Conservation (phyloP, 192 early-diverging fungal genomes). For the Lobosporangium transversale region DNA sequence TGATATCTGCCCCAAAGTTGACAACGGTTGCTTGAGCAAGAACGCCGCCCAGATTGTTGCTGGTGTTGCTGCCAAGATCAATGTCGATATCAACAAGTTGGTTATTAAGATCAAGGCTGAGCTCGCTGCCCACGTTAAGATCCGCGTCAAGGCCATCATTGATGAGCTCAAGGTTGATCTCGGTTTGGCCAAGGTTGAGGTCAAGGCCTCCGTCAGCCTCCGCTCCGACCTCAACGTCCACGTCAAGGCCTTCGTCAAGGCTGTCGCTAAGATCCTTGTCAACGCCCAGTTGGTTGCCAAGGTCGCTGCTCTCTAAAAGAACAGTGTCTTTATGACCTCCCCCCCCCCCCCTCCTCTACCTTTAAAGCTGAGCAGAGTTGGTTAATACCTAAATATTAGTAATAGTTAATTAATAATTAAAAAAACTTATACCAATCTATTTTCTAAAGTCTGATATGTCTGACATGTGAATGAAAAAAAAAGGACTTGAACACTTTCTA, state of each 20-base stretch:
- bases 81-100: constrained; percentile 22
- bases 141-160: constrained; percentile 14
- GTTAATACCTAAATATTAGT: too few relatives aligned
- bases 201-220: constrained; percentile 14
- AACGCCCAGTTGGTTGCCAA: constrained; percentile 25
- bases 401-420: too few relatives aligned
- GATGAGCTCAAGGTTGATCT: constrained; percentile 14
- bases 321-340: too few relatives aligned
- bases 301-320: constrained; percentile 26
- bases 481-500: too few relatives aligned
- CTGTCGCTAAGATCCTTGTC: constrained; percentile 20
- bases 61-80: constrained; percentile 26
- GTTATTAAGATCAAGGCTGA: constrained; percentile 37
- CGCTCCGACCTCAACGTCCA: constrained; percentile 18
- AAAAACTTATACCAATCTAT: too few relatives aligned
- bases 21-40: constrained; percentile 18
- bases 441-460: too few relatives aligned
- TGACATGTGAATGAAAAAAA: too few relatives aligned
- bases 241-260: constrained; percentile 26
- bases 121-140: constrained; percentile 4
- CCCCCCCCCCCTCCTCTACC: too few relatives aligned
- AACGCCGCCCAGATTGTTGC: constrained; percentile 27
- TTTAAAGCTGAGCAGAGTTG: too few relatives aligned
- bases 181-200: constrained; percentile 9
- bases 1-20: constrained; percentile 7